Evolutionary conservation across 1,284 basidiomycete genomes (phyloP).

Genomic region (Ustilago hordei): DNA sequence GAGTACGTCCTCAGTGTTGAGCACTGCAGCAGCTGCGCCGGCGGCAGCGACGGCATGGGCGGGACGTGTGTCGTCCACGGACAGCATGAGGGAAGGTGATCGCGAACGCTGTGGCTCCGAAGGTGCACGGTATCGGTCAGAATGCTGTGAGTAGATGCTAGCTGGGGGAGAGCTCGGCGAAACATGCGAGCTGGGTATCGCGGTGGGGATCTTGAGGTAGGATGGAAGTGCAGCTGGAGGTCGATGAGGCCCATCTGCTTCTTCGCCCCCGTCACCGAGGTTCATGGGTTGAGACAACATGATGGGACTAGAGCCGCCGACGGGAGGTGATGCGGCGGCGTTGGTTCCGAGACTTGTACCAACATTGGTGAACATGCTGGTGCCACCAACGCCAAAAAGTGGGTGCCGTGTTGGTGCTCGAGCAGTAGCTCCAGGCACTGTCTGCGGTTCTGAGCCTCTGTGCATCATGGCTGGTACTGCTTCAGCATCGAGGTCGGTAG

Average conservation of each 20-base stretch:
- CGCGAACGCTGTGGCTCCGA: constrained; percentile 30
- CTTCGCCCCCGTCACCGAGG: constrained; percentile 20
- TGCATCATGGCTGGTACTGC: constrained; percentile 9
- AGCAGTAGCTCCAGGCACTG: constrained; percentile 26
- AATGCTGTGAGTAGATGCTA: constrained; percentile 43
- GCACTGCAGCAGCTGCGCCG: constrained; percentile 51
- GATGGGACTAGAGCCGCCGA: constrained; percentile 40
- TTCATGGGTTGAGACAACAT: constrained; percentile 42
- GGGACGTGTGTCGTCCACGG: constrained; percentile 23
- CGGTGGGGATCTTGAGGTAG: constrained; percentile 68
- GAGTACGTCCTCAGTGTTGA: constrained; percentile 58
- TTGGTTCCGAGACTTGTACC: constrained; percentile 44
- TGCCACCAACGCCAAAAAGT: constrained; percentile 38
- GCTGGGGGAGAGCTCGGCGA: constrained; percentile 30
- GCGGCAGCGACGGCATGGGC: constrained; percentile 34
- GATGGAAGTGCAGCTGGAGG: constrained; percentile 60
- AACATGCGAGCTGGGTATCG: constrained; percentile 63
- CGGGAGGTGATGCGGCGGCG: constrained; percentile 38
- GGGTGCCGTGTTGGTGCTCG: constrained; percentile 40
- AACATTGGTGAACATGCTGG: constrained; percentile 40
- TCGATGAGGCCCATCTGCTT: constrained; percentile 13
- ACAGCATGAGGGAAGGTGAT: constrained; percentile 43
- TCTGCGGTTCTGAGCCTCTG: constrained; percentile 41
- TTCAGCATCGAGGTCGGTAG: constrained; percentile 15
- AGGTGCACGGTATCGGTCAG: constrained; percentile 20